Evolutionary conservation across 441 rosid species (phyloP), one percentile per base, ranked within the genome.

Genomic region (Francoa sonchifolia): DNA sequence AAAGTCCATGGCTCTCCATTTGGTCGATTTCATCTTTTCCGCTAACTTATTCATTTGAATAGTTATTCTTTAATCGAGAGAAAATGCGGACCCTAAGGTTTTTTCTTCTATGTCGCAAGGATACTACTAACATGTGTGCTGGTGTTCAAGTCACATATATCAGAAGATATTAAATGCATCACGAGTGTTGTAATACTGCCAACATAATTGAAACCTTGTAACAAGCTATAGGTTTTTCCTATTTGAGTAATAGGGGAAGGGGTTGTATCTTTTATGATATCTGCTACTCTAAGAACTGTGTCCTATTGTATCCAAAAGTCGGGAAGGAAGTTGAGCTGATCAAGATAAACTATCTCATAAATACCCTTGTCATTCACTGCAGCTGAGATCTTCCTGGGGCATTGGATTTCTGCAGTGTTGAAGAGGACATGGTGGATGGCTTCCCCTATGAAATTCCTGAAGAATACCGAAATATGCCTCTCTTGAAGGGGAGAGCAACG

Each of bases 331-430:
- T 42, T 65, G 39, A 47, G 44, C 63, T 52, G 64, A 38, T 45
- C 48, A 67, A 68, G 73, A 65, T 45, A 66, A 72, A 33, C 44
- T 50, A 46, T 66, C 92, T 80, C 92, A 77, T 80, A 69, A 58
- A 72, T 57, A 77, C 69, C 72, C 65, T 82, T 77, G 82, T 74
- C 72, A 85, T 74, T 89, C 85, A 90, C 93, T 90, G 95, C 98
- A 90, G 98, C 96, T 90, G 98, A 90, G 96, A 90, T 90, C 79
- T 79, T 89, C 89, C 79, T 90, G 83, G 98, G 79, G 98, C 89
- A 81, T 89, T 88, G 81, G 73, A 51, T 87, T 82, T 82, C 90
- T 82, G 96, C 96, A 86, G 99, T 85, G 93, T 90, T 71, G 99
- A 90, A 78, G 99, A 90, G 93, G 99, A 82, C 45, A 90, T 90